Evolutionary conservation across 2,329 filamentous ascomycete genomes (phyloP).

Genomic region (Cyclaneusma minus): DNA sequence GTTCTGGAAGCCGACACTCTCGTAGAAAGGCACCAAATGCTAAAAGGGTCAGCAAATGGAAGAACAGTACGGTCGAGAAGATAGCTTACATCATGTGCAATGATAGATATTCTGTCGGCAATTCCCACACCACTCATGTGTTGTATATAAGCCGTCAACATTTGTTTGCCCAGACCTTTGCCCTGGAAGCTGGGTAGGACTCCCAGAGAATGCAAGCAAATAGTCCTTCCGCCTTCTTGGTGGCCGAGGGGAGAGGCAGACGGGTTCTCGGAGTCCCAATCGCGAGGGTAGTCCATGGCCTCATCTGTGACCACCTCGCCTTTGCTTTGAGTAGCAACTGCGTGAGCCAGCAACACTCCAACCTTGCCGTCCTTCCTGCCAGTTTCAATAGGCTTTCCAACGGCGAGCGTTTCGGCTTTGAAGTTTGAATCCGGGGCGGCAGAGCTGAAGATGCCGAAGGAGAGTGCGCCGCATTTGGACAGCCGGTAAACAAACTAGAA

Average conservation of each 20-base stretch:
- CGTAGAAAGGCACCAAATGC: slow-evolving; percentile 60
- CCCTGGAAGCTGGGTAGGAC: slow-evolving; percentile 62
- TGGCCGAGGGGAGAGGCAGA: slow-evolving; percentile 44
- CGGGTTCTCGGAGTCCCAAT: slow-evolving; percentile 40
- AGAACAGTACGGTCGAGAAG: slow-evolving; percentile 2
- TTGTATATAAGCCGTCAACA: slow-evolving; percentile 65
- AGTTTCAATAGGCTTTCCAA: slow-evolving; percentile 42
- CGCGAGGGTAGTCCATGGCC: slow-evolving; percentile 58
- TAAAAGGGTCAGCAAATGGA: slow-evolving; percentile 14
- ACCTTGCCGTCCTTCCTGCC: slow-evolving; percentile 36
- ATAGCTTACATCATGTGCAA: slow-evolving; percentile 51
- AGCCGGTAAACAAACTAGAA: slow-evolving; percentile 62
- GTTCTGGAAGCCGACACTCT: slow-evolving; percentile 57
- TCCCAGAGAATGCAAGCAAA: slow-evolving; percentile 71
- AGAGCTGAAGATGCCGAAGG: slow-evolving; percentile 65
- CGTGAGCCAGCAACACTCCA: slow-evolving; percentile 58
- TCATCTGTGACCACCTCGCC: slow-evolving; percentile 51
- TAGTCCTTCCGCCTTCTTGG: slow-evolving; percentile 54
- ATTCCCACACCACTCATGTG: slow-evolving; percentile 55
- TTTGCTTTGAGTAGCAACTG: slow-evolving; percentile 58
- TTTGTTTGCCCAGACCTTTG: slow-evolving; percentile 55
- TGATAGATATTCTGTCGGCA: slow-evolving; percentile 57
- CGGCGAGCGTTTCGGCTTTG: slow-evolving; percentile 34
- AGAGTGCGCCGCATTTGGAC: slow-evolving; percentile 57
- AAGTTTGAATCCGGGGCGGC: slow-evolving; percentile 32